A percentile compares a stretch with the other conserved stretches of the same genome.
Conservation (phyloP, 805 yeast genomes). For the Jamesozyma rosinii region DNA sequence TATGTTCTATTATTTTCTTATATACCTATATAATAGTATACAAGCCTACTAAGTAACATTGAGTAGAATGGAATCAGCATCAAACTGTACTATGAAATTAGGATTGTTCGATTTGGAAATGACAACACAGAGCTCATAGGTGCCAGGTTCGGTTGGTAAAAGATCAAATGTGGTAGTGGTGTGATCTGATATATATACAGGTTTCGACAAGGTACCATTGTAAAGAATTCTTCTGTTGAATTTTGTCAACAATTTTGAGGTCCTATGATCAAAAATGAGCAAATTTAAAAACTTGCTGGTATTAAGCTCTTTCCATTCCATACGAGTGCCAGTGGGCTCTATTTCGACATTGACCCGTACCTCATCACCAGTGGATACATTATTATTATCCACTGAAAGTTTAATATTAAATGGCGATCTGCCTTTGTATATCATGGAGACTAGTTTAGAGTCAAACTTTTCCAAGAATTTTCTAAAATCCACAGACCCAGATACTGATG, state of each 20-base stretch:
- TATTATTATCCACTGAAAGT: constrained; percentile 6
- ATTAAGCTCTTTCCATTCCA: not conserved
- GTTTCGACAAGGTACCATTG: constrained; percentile 57
- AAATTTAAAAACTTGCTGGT: constrained; percentile 7
- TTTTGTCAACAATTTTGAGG: constrained; percentile 17
- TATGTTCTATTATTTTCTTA: no score
- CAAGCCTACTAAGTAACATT: constrained; percentile 3
- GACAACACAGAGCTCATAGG: constrained; percentile 63
- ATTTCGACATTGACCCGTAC: constrained; percentile 9
- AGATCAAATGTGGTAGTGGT: constrained; percentile 39
- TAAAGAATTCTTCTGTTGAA: constrained; percentile 51
- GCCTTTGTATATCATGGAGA: constrained; percentile 18
- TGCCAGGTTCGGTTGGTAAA: constrained; percentile 66
- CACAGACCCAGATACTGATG: constrained; percentile 13
- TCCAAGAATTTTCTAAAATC: constrained; percentile 23
- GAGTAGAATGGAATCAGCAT: constrained; percentile 2
- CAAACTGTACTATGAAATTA: constrained; percentile 9
- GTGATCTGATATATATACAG: constrained; percentile 36
- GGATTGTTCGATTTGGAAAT: constrained; percentile 6
- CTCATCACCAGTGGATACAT: constrained; percentile 11
- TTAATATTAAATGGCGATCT: constrained; percentile 13
- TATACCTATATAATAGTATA: not conserved
- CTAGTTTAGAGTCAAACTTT: constrained; percentile 19
- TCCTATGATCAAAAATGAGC: constrained; percentile 19
- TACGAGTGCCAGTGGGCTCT: constrained; percentile 3